Base-by-base conservation (phyloP, 352 stramenopile species). In the Globisporangium sylvaticum region DNA sequence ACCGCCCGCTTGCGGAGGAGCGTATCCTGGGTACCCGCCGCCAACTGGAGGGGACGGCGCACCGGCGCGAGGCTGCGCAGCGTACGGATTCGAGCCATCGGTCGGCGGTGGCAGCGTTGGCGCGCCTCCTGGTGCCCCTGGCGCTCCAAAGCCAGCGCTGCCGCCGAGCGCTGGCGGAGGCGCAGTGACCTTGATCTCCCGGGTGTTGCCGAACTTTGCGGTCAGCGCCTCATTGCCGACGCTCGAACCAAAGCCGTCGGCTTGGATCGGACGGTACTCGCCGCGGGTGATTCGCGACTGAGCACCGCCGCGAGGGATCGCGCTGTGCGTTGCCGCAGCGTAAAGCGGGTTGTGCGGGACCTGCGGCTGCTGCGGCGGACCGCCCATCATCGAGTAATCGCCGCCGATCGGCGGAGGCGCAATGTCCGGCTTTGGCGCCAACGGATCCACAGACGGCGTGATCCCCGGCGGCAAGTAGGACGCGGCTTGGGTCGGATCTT, bases 171-270 rank as follows among this genome's bases (percentile, higher is more conserved):
- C 64, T 34, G 88, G 88, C n/a, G 88, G 88, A 4, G 88, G 84
- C 6, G 84, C 85, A 18, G 83, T 92, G 1, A 89, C 79, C 65
- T 94, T 93, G 46, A 95, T 79, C 53, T 91, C 84, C 24, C 78
- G 79, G 55, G 68, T 94, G 75, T 97, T 97, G 62, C 90, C 90
- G 66, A 92, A 97, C 72, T 96, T 96, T 62, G 88, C 89, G 46
- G 89, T 92, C 20, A 97, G 82, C 52, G 89, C 78, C 29, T 92
- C 82, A 62, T 97, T 97, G 58, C 90, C 90, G 6, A 97, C 90
- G 61, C 87, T 96, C 14, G 86, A 89, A 46, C 90, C 90, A 64
- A 97, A 97, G 29, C 90, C 90, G 64, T 97, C 90, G 1, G 89
- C 86, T 64, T 96, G 83, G 39, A 96, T 95, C 24, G 87, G 85